These are phyloP conservation scores for Phytophthora hybrid DNA, from an alignment of 352 stramenopile species.

Conservation along the genomic window DNA sequence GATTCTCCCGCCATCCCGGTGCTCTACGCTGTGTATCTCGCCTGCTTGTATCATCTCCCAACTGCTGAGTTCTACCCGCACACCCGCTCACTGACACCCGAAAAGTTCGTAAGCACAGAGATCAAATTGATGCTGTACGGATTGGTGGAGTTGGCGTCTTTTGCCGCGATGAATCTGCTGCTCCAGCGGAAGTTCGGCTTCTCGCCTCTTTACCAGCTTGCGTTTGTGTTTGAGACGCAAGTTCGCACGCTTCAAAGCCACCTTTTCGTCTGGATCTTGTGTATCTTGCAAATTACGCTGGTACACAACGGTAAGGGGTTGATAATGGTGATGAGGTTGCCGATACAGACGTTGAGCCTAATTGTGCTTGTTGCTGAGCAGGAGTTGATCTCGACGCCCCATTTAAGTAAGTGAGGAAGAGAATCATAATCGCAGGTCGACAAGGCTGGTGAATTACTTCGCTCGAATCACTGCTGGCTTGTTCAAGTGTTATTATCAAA, in stretches of 20 bases:
- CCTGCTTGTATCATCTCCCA: conserved; percentile 24
- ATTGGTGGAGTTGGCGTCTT: conserved; percentile 25
- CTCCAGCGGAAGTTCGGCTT: conserved; percentile 22
- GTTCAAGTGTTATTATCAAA: too few relatives aligned
- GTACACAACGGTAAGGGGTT: too few relatives aligned
- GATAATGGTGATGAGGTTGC: too few relatives aligned
- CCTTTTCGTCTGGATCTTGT: conserved; percentile 38
- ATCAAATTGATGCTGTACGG: conserved; percentile 23
- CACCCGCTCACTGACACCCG: background rate
- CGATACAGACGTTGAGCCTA: too few relatives aligned
- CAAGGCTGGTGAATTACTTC: too few relatives aligned
- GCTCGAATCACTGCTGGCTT: too few relatives aligned
- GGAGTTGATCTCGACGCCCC: too few relatives aligned
- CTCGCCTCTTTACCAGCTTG: conserved; percentile 37
- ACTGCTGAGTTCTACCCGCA: conserved; percentile 27
- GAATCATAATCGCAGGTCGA: too few relatives aligned
- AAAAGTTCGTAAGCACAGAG: background rate
- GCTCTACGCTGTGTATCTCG: conserved; percentile 33
- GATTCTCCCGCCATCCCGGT: conserved; percentile 24
- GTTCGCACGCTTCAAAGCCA: conserved; percentile 34
- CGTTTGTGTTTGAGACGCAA: conserved; percentile 47
- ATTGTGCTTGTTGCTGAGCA: too few relatives aligned
- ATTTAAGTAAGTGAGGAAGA: too few relatives aligned
- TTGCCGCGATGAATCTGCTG: conserved; percentile 5
- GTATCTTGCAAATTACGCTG: background rate